Conservation (phyloP, 1,139 yeast genomes). For the Kodamaea fungicola region DNA sequence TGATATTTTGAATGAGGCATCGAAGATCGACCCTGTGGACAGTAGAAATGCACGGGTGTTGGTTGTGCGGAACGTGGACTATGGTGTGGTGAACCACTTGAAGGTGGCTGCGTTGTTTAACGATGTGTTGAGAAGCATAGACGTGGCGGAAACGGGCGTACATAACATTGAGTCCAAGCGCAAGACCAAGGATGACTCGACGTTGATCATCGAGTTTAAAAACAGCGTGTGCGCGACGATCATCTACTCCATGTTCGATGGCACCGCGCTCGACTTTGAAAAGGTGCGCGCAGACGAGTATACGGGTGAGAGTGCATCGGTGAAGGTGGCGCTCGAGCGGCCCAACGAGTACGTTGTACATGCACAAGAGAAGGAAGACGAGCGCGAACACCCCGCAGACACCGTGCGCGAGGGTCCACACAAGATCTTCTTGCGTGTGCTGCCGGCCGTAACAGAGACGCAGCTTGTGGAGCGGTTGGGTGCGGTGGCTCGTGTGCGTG, state of each 20-base stretch:
- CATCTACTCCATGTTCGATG: slow-evolving; percentile 46
- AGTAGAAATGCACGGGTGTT: slow-evolving; percentile 52
- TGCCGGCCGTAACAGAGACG: slow-evolving; percentile 24
- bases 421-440: slow-evolving; percentile 29
- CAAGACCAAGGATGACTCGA: slow-evolving; percentile 34
- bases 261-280: slow-evolving; percentile 29
- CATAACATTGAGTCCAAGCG: slow-evolving; percentile 32
- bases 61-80: slow-evolving; percentile 44
- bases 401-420: slow-evolving; percentile 34
- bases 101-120: slow-evolving; percentile 43
- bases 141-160: slow-evolving; percentile 26
- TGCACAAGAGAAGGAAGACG: slow-evolving; percentile 7
- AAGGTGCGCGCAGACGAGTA: slow-evolving; percentile 22
- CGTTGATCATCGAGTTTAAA: slow-evolving; percentile 50
- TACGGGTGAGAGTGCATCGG: slow-evolving; percentile 9
- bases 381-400: slow-evolving; percentile 19
- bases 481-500: slow-evolving; percentile 20
- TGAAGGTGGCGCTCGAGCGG: slow-evolving; percentile 38
- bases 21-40: slow-evolving; percentile 49
- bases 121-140: slow-evolving; percentile 36
- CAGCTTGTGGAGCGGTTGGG: slow-evolving; percentile 24
- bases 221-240: slow-evolving; percentile 59
- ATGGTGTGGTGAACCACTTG: slow-evolving; percentile 36
- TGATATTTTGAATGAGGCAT: slow-evolving; percentile 34
- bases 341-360: slow-evolving; percentile 64